phyloP scores from a whole-genome alignment of 371 early-diverging fungal genomes.

The Mucor sp. region DNA sequence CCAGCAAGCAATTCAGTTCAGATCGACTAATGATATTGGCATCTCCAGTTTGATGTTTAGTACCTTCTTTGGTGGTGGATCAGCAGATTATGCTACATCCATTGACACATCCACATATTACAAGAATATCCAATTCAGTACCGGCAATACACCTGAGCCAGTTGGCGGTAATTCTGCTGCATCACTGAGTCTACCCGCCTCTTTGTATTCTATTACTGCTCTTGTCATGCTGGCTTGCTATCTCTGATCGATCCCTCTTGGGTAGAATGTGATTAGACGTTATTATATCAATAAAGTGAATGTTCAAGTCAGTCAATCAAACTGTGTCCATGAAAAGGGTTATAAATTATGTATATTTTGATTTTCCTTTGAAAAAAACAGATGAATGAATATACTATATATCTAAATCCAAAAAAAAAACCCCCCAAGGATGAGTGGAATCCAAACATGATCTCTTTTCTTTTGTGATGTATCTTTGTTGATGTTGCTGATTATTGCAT shows the following conservation, averaged over 20 bases:
- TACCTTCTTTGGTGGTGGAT: conserved; percentile 57
- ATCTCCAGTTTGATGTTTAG: conserved; percentile 43
- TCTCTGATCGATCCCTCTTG: background rate
- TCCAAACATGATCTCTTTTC: background rate
- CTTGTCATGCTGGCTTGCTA: background rate
- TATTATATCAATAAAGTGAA: background rate
- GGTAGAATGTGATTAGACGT: background rate
- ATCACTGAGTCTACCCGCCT: background rate
- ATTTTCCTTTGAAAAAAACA: background rate
- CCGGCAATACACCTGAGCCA: conserved; percentile 25
- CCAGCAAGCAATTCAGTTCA: conserved; percentile 38
- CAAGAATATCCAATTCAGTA: conserved; percentile 43
- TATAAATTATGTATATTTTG: background rate
- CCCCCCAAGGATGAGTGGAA: background rate
- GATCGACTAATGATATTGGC: conserved; percentile 27
- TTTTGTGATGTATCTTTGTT: background rate
- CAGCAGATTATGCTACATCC: conserved; percentile 41
- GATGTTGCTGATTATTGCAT: background rate
- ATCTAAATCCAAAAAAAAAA: background rate
- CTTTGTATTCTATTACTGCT: background rate
- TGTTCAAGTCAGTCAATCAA: background rate
- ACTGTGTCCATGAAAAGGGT: background rate
- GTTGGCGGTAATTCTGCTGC: conserved; percentile 9
- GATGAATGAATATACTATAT: conserved; percentile 1
- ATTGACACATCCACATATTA: conserved; percentile 39